Conservation (phyloP, 164 flowering plant species). For the Magnolia officinalis region DNA sequence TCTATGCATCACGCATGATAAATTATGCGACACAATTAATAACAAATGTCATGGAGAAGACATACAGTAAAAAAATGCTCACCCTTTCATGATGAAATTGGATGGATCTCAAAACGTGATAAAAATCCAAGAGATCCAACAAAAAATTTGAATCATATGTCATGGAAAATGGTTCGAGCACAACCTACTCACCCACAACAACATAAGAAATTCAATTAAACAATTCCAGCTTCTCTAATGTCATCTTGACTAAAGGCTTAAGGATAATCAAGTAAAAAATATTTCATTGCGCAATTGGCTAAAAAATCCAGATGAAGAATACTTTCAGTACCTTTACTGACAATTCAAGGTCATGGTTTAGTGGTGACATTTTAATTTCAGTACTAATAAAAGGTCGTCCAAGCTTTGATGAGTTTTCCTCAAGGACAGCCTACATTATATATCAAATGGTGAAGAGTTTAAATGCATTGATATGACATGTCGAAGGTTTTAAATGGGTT, state of each 20-base stretch:
- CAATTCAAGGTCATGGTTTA: slow-evolving; percentile 32
- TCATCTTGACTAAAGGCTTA: not conserved
- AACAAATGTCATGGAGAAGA: not conserved
- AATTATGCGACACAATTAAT: not conserved
- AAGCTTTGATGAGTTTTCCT: slow-evolving; percentile 16
- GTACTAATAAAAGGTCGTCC: slow-evolving; percentile 34
- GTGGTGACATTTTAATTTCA: slow-evolving; percentile 41
- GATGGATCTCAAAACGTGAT: slow-evolving; percentile 34
- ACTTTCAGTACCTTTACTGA: slow-evolving; percentile 47
- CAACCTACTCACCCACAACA: slow-evolving; percentile 39
- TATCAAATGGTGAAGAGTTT: not conserved
- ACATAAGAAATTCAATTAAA: not conserved
- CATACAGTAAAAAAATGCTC: slow-evolving; percentile 11
- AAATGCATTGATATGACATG: not conserved
- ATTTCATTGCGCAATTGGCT: not conserved
- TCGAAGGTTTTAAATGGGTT: not conserved
- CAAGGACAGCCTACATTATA: slow-evolving; percentile 29
- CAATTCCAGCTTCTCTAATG: too few relatives aligned
- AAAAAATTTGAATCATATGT: slow-evolving; percentile 43
- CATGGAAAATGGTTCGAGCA: slow-evolving; percentile 56
- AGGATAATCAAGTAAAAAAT: not conserved
- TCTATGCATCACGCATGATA: not conserved
- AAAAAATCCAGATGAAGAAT: not conserved
- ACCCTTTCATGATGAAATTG: slow-evolving; percentile 66
- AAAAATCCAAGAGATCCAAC: slow-evolving; percentile 39